Conservation (phyloP, 768 basidiomycete species). For the Lactifluus echinatus region DNA sequence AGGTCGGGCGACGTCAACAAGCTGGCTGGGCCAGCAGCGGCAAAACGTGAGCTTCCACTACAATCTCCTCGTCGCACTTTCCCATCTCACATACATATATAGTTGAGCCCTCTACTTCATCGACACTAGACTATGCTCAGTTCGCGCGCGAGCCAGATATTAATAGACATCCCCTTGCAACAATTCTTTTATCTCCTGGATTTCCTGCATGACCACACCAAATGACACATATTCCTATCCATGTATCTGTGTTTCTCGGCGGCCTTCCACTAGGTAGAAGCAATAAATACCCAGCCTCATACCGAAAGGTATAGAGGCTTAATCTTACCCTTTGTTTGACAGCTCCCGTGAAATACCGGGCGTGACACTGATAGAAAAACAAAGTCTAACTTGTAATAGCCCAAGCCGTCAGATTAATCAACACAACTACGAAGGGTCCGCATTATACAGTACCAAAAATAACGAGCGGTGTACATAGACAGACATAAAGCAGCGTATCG, state of each 20-base stretch:
- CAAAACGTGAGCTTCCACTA: constrained; percentile 13
- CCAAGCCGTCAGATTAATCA: neutral
- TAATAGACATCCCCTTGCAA: neutral
- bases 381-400: neutral
- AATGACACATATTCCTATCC: neutral
- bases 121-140: neutral
- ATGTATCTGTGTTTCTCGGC: neutral
- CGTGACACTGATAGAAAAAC: neutral
- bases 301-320: neutral
- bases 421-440: neutral
- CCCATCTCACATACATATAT: neutral
- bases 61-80: neutral
- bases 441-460: neutral
- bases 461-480: constrained; percentile 2
- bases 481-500: neutral
- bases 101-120: constrained; percentile 17
- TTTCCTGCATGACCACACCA: neutral
- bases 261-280: neutral
- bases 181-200: neutral
- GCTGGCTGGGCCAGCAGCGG: constrained; percentile 21
- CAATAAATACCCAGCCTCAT: neutral
- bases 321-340: neutral
- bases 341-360: no score
- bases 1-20: constrained; percentile 4
- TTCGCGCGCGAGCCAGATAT: neutral